Conservation (phyloP, 495 filamentous ascomycete species). For the Lophiotrema nucula region DNA sequence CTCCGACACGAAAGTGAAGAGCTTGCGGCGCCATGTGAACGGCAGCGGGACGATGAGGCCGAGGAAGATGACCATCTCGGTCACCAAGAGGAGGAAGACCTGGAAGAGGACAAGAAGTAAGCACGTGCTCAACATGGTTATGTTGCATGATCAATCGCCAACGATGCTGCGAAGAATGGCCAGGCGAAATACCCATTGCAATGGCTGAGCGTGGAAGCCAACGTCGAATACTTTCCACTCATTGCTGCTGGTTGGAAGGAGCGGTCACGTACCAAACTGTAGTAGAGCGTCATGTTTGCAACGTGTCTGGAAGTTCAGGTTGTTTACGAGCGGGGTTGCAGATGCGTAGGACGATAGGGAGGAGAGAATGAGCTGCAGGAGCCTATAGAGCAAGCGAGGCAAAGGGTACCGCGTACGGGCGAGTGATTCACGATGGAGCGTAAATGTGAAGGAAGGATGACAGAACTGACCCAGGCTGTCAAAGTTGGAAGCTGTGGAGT, state of each 20-base stretch:
- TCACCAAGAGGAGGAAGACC: slow-evolving; percentile 90
- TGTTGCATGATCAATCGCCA: neutral
- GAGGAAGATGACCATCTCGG: slow-evolving; percentile 93
- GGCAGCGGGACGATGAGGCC: slow-evolving; percentile 88
- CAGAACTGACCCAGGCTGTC: neutral
- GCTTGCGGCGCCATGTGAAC: slow-evolving; percentile 77
- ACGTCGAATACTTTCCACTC: neutral
- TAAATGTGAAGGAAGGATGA: neutral
- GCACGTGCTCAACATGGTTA: slow-evolving; percentile 21
- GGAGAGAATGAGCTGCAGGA: neutral
- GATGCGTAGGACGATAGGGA: neutral
- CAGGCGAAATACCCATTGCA: too few species aligned
- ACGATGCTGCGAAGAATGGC: too few species aligned
- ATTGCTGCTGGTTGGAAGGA: neutral
- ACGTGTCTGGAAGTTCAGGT: slow-evolving; percentile 13
- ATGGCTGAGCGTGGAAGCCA: too few species aligned
- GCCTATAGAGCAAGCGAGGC: neutral
- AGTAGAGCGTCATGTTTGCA: slow-evolving; percentile 95
- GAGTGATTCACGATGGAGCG: too few species aligned
- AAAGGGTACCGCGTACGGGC: too few species aligned
- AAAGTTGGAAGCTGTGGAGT: slow-evolving; percentile 6
- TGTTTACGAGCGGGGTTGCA: slow-evolving; percentile 15
- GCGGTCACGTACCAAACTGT: slow-evolving; percentile 75
- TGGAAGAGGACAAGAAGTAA: slow-evolving; percentile 43
- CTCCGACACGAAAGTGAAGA: slow-evolving; percentile 92